Conservation (phyloP, 208 protist species). For the Leishmania aethiopica region DNA sequence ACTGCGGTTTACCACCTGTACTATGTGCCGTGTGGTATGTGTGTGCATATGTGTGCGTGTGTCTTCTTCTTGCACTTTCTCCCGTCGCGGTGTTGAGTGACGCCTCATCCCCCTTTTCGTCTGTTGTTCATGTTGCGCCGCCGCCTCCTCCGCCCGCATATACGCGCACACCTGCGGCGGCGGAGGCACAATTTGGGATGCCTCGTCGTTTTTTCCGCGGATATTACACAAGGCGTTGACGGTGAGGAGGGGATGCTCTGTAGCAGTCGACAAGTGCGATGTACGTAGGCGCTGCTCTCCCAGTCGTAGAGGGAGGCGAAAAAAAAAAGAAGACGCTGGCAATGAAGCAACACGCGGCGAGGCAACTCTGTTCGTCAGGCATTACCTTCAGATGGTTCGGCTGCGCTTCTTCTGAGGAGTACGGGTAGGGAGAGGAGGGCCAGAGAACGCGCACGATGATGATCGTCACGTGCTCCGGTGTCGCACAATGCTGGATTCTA, state of each 20-base stretch:
- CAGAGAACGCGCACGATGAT: not conserved
- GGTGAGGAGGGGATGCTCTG: too few species aligned
- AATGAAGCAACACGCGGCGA: not conserved
- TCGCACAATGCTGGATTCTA: not conserved
- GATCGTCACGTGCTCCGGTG: not conserved
- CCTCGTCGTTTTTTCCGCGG: too few species aligned
- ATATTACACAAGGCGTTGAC: too few species aligned
- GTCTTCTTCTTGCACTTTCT: too few species aligned
- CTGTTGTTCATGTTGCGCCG: not conserved
- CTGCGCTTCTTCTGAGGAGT: not conserved
- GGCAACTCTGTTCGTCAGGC: not conserved
- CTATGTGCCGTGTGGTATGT: not conserved
- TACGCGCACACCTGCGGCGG: too few species aligned
- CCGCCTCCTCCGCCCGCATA: too few species aligned
- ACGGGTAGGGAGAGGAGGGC: not conserved
- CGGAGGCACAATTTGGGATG: too few species aligned
- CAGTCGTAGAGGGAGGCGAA: too few species aligned
- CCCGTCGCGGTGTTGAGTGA: fast-evolving
- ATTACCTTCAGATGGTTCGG: not conserved
- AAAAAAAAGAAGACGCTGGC: too few species aligned
- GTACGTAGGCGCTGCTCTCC: too few species aligned
- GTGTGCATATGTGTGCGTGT: not conserved
- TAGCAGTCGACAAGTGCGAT: too few species aligned
- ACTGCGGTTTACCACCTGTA: too few species aligned
- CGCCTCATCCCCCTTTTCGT: not conserved